phyloP scores from a whole-genome alignment of 495 filamentous ascomycete species.

The Mytilinidion resinicola region DNA sequence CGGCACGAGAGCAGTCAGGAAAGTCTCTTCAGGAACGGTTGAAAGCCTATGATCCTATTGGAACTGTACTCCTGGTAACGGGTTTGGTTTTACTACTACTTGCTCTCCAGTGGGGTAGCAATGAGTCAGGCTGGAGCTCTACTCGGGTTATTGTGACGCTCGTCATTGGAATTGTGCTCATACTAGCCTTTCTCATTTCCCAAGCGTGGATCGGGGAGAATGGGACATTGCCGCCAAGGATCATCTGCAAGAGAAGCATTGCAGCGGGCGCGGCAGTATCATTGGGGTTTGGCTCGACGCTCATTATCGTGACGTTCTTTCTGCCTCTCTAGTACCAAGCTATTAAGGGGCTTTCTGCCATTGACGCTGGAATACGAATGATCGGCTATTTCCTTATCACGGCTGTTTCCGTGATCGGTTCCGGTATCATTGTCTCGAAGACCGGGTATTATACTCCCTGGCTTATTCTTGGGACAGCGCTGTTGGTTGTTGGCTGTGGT shows the following conservation, averaged over 20 bases:
- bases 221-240: conserved; percentile 68
- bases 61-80: conserved; percentile 63
- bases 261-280: conserved; percentile 48
- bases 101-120: conserved; percentile 85
- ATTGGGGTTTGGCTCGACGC: conserved; percentile 52
- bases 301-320: conserved; percentile 52
- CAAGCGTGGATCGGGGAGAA: conserved; percentile 63
- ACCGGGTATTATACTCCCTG: conserved; percentile 74
- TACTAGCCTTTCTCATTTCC: conserved; percentile 52
- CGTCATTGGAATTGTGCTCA: conserved; percentile 58
- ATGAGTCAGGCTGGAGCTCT: conserved; percentile 57
- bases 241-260: conserved; percentile 68
- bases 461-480: conserved; percentile 53
- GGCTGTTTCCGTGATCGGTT: conserved; percentile 53
- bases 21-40: conserved; percentile 39
- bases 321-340: conserved; percentile 88
- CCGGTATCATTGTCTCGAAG: conserved; percentile 53
- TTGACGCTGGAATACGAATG: conserved; percentile 69
- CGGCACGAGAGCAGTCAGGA: not conserved
- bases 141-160: conserved; percentile 65
- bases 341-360: conserved; percentile 62
- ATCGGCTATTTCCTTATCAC: conserved; percentile 63
- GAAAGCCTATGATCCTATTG: conserved; percentile 58
- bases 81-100: conserved; percentile 65
- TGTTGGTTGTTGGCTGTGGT: conserved; percentile 62